phyloP scores from a whole-genome alignment of 139 green algal species.

The Parachlorella kessleri region DNA sequence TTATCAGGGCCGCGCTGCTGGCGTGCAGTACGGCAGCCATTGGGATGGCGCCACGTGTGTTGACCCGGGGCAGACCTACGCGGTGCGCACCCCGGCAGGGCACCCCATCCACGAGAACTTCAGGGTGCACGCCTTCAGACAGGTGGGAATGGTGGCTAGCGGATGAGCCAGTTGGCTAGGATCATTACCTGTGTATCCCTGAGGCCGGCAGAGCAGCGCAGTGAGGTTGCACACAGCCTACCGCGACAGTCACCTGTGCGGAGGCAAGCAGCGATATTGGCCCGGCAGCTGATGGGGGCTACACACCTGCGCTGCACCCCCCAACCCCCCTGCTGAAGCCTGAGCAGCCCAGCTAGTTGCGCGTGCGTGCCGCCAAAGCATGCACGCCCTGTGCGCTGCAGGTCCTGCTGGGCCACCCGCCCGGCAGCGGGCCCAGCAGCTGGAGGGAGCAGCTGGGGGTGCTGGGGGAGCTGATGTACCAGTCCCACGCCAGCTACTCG shows the following conservation, averaged over 20 bases:
- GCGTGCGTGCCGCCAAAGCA: too few species aligned
- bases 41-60: constrained; percentile 74
- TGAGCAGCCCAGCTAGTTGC: too few species aligned
- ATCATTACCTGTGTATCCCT: too few species aligned
- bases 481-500: constrained; percentile 78
- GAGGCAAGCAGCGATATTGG: too few species aligned
- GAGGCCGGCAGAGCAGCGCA: too few species aligned
- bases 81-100: constrained; percentile 57
- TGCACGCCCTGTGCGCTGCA: not conserved
- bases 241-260: too few species aligned
- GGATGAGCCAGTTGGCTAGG: not conserved
- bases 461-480: constrained; percentile 93
- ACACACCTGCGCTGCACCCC: too few species aligned
- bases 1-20: too few species aligned
- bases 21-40: constrained; percentile 56
- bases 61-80: constrained; percentile 49
- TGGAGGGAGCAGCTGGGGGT: constrained; percentile 38
- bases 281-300: too few species aligned
- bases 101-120: constrained; percentile 89
- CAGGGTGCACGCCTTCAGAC: constrained; percentile 72
- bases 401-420: not conserved
- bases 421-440: not conserved
- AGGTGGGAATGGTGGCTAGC: constrained; percentile 21
- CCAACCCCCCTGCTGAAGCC: too few species aligned
- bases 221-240: too few species aligned